phyloP scores from a whole-genome alignment of 2,329 filamentous ascomycete genomes.

The Teratosphaeriaceae sp. region DNA sequence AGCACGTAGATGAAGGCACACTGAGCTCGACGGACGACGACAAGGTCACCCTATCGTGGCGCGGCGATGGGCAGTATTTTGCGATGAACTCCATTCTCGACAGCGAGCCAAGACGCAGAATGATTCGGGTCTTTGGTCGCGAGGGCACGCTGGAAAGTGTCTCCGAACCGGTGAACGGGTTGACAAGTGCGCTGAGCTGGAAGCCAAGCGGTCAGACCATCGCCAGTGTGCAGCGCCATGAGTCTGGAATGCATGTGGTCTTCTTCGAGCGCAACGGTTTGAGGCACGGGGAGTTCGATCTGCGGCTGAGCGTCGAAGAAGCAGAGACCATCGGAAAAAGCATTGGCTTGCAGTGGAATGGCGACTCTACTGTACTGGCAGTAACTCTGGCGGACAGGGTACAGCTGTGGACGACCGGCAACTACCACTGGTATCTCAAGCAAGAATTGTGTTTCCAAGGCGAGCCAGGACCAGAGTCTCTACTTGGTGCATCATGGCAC shows the following conservation, averaged over 20 bases:
- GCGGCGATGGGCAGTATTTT: constrained; percentile 87
- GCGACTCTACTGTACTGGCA: constrained; percentile 83
- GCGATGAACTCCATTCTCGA: constrained; percentile 76
- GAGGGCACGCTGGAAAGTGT: constrained; percentile 88
- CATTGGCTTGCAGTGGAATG: constrained; percentile 76
- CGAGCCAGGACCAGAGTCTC: constrained; percentile 9
- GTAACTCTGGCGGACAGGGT: constrained; percentile 66
- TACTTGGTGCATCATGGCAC: constrained; percentile 57
- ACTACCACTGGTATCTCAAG: constrained; percentile 98
- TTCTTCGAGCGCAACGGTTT: constrained; percentile 98
- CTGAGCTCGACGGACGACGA: constrained; percentile 69
- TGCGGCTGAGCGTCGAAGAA: constrained; percentile 59
- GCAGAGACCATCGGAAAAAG: constrained; percentile 48
- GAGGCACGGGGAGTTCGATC: constrained; percentile 87
- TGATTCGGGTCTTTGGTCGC: constrained; percentile 83
- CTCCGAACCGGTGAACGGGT: constrained; percentile 85
- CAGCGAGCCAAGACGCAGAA: constrained; percentile 62
- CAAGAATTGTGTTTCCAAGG: constrained; percentile 60
- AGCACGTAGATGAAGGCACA: constrained; percentile 78
- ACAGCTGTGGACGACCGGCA: constrained; percentile 96
- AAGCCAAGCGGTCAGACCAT: constrained; percentile 84
- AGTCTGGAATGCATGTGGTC: constrained; percentile 67
- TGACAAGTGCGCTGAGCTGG: constrained; percentile 88
- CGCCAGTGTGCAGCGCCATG: constrained; percentile 71
- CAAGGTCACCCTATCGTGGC: constrained; percentile 73